Conservation (phyloP, 225 moss, liverwort and hornwort species). For the Straminergon stramineum region DNA sequence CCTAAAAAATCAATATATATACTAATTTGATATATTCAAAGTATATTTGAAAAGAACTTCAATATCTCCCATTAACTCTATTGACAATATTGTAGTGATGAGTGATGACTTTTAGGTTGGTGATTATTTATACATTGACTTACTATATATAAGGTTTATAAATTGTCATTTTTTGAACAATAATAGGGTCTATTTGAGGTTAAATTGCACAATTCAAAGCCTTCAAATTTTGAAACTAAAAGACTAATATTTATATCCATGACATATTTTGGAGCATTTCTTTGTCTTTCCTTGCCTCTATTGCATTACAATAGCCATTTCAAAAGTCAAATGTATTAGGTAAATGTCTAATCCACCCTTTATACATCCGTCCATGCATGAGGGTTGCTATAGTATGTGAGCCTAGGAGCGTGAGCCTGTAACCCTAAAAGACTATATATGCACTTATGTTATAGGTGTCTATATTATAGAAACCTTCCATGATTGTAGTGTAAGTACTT, state of each 20-base stretch:
- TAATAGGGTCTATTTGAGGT: rapidly evolving
- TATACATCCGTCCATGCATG: neutral
- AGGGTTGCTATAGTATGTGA: too few relatives aligned
- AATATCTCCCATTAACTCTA: neutral
- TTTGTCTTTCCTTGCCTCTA: neutral
- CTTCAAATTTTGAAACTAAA: neutral
- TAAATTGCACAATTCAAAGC: too few relatives aligned
- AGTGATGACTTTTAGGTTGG: neutral
- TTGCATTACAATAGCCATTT: neutral
- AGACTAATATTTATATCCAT: neutral
- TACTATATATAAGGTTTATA: neutral
- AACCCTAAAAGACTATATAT: too few relatives aligned
- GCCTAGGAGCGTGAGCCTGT: too few relatives aligned
- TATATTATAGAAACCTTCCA: too few relatives aligned
- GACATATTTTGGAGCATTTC: rapidly evolving
- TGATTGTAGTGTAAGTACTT: too few relatives aligned
- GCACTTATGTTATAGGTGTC: too few relatives aligned
- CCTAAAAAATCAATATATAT: neutral
- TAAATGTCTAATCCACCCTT: neutral
- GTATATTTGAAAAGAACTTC: neutral
- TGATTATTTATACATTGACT: neutral
- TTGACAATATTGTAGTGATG: neutral
- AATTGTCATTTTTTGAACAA: neutral
- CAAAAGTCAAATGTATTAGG: rapidly evolving
- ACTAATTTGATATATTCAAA: neutral